phyloP scores from a whole-genome alignment of 108 stramenopile species.

The Cyclotella cryptica region DNA sequence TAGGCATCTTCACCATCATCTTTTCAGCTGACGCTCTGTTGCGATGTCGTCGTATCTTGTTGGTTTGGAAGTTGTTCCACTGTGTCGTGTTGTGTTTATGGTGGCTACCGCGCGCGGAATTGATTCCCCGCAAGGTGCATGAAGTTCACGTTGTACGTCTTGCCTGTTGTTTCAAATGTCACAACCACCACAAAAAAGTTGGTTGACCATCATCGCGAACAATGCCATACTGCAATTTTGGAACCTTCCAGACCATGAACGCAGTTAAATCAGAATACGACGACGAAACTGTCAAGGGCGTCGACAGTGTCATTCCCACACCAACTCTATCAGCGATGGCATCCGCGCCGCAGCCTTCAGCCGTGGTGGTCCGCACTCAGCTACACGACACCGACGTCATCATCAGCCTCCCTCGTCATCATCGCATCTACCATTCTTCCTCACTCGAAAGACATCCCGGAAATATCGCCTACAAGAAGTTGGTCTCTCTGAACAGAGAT shows the following conservation, averaged over 20 bases:
- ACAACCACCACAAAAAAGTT: too few species aligned
- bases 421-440: background rate
- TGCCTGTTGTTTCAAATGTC: too few species aligned
- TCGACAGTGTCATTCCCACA: background rate
- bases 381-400: background rate
- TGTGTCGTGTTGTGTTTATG: too few species aligned
- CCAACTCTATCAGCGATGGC: background rate
- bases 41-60: too few species aligned
- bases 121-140: too few species aligned
- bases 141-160: too few species aligned
- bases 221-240: too few species aligned
- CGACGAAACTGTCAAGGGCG: background rate
- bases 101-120: too few species aligned
- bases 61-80: too few species aligned
- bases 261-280: slow-evolving; percentile 3
- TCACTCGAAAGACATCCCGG: background rate
- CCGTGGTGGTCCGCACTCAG: background rate
- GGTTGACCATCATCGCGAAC: too few species aligned
- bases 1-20: too few species aligned
- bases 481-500: slow-evolving; percentile 1
- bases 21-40: too few species aligned
- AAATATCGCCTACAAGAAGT: slow-evolving; percentile 6
- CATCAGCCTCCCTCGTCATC: background rate
- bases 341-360: background rate
- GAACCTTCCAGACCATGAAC: background rate